Base-by-base conservation (phyloP, 768 basidiomycete genomes). In the Tylopilus plumbeoviolaceoides region DNA sequence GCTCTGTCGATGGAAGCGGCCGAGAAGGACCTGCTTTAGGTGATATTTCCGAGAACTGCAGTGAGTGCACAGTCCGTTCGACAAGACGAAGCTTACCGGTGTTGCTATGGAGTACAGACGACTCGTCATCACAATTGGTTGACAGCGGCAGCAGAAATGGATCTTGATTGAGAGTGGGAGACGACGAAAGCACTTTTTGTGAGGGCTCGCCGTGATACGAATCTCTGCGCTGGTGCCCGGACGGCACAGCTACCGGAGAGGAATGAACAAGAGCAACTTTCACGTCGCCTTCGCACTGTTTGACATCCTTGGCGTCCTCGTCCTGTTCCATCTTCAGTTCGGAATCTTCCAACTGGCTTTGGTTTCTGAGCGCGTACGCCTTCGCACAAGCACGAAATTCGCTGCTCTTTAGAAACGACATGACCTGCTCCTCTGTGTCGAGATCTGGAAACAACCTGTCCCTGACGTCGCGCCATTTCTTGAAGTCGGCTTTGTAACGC, bases 401-500 rank as follows among this genome's bases (percentile, higher is more conserved):
- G 25, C 61, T 64, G 8, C 51, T 54, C 9, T 65, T 67, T 23
- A 74, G 49, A 17, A 51, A 54, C 7, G 63, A 51, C 40, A 59
- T 66, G 36, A 66, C 58, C 11, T 70, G 61, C 4, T 60, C 60
- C 31, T 69, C 64, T n/a, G 64, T 54, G 17, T 61, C 64, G 14
- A 71, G 59, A 36, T 77, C 70, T 30, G 56, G 60, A 44, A 72
- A 72, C 5, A 79, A 57, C 76, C 75, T 81, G 27, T 64, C 55
- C 47, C 75, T 75, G 58, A 79, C 72, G 15, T 59, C 61, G 40
- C 67, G 67, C 80, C 81, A 85, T 52, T 73, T 78, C 63, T 75
- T 75, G 66, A 76, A 82, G 62, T 86, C 79, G 18, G 56, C 53
- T 54, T 77, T 74, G 64, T 81, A 81, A 18, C 74, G 75, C 20